Evolutionary conservation across 805 yeast genomes (phyloP).

Genomic region (Kodamaea leandrae): DNA sequence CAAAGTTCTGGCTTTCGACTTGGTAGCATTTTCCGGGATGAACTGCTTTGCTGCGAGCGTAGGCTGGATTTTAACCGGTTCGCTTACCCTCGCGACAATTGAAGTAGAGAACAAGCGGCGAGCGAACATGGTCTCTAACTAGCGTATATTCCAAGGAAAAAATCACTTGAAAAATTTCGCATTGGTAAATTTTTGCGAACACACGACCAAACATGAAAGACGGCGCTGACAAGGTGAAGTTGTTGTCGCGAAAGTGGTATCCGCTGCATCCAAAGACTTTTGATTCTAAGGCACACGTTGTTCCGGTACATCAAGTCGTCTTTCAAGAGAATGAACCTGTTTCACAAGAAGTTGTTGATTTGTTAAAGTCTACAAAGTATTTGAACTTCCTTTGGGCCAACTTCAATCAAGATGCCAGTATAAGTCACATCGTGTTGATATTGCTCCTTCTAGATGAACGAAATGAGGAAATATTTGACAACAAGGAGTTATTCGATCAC

Average conservation of each 20-base stretch:
- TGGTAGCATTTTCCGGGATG: slow-evolving; percentile 29
- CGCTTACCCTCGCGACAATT: slow-evolving; percentile 12
- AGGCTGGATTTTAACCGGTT: slow-evolving; percentile 19
- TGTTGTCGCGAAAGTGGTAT: slow-evolving; percentile 18
- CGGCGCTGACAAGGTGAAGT: slow-evolving; percentile 4
- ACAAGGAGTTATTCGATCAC: slow-evolving; percentile 3
- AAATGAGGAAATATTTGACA: slow-evolving; percentile 8
- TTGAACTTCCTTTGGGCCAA: slow-evolving; percentile 41
- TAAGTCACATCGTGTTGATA: slow-evolving; percentile 39
- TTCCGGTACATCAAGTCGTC: slow-evolving; percentile 16
- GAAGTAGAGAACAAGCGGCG: slow-evolving; percentile 20
- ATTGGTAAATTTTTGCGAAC: slow-evolving; percentile 3
- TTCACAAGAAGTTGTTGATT: slow-evolving; percentile 7
- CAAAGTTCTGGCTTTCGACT: slow-evolving; percentile 32
- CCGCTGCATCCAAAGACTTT: slow-evolving; percentile 19
- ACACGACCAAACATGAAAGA: slow-evolving; percentile 9
- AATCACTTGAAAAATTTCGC: slow-evolving; percentile 7
- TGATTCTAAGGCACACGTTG: slow-evolving; percentile 13
- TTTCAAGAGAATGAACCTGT: slow-evolving; percentile 5
- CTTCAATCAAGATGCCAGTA: slow-evolving; percentile 38
- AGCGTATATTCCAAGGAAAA: slow-evolving; percentile 1
- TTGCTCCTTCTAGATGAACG: slow-evolving; percentile 15
- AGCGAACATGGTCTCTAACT: slow-evolving; percentile 11
- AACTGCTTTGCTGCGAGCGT: slow-evolving; percentile 38
- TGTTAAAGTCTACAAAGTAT: slow-evolving; percentile 19